phyloP scores from a whole-genome alignment of 805 yeast species.

The Sugiyamaella qingdaonensis region DNA sequence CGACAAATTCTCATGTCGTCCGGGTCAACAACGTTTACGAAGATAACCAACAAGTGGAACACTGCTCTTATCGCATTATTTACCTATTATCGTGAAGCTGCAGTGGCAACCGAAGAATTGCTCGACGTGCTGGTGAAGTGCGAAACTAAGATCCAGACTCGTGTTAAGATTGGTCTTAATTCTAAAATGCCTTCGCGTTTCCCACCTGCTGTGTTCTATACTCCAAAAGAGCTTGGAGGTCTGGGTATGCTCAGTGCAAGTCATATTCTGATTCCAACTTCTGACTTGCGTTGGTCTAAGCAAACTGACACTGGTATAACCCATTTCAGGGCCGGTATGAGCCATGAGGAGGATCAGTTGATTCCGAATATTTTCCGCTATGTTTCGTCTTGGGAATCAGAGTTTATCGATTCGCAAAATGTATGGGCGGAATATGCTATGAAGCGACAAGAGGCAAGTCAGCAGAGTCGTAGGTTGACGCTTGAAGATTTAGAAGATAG shows the following conservation, averaged over 20 bases:
- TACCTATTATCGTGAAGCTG: constrained; percentile 91
- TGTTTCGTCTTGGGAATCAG: constrained; percentile 95
- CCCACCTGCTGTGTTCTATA: constrained; percentile 97
- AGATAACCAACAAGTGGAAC: constrained; percentile 94
- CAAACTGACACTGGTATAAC: constrained; percentile 94
- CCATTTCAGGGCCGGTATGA: constrained; percentile 92
- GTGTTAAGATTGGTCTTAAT: constrained; percentile 90
- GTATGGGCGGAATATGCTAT: constrained; percentile 98
- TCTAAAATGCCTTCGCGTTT: constrained; percentile 98
- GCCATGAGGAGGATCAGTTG: constrained; percentile 62
- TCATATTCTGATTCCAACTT: constrained; percentile 89
- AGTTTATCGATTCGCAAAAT: constrained; percentile 85
- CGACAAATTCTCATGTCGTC: constrained; percentile 91
- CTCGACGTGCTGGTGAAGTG: constrained; percentile 81
- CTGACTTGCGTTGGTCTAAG: constrained; percentile 84
- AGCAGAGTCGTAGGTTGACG: constrained; percentile 78
- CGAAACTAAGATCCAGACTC: constrained; percentile 88
- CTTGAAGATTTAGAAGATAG: constrained; percentile 90
- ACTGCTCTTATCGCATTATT: constrained; percentile 82
- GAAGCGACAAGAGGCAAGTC: constrained; percentile 80
- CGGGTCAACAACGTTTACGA: constrained; percentile 92
- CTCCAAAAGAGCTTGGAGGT: constrained; percentile 97
- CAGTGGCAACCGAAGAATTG: constrained; percentile 71
- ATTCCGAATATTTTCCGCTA: constrained; percentile 94
- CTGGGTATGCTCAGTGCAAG: constrained; percentile 97